Evolutionary conservation across 1,139 yeast genomes (phyloP), one percentile per base, ranked within the genome.

Genomic region (Meyerozyma carpophila): DNA sequence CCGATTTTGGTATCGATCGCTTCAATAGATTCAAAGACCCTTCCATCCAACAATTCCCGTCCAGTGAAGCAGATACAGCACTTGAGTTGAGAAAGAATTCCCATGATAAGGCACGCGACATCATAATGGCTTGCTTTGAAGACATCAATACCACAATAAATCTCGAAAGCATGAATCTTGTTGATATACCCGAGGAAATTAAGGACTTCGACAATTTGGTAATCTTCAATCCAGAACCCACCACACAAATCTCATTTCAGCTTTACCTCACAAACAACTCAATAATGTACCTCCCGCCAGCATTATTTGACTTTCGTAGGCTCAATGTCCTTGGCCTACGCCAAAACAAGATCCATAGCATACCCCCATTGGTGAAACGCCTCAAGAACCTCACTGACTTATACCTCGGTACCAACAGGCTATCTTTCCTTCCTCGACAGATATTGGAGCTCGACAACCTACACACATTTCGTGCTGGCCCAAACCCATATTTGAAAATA

Each of bases 291-390:
- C 56, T 83, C n/a, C 74, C 79, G n/a, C 77, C 80, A 0, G 55
- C 67, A 10, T 47, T 82, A 16, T 81, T 81, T 50, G 68, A 70
- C 41, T 69, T 80, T 9, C 58, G 66, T 8, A 73, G 77, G 39
- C 57, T 82, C 13, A 68, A 75, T n/a, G 84, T 79, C 6, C 59
- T 83, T 37, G 69, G 79, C 1, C 59, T 83, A 43, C 65, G 87
- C 37, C 70, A 68, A 42, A 83, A 83, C 54, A 62, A 68, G 41
- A 59, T 83, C 32, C 64, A 63, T 24, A 59, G 65, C 37, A 56
- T 83, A 6, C 84, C 87, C 0, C 79, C 83, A 0, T 68, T 73
- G 4, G 75, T 83, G 21, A 65, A 70, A 27, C 60, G 67, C 26
- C 64, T 81, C 32, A 48, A 43, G 8, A 63, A 68, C 42, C 63